Percentiles rank a stretch among this genome's conserved stretches.
phyloP scores from a whole-genome alignment of 305 asterid species.

The Andrographis paniculata region DNA sequence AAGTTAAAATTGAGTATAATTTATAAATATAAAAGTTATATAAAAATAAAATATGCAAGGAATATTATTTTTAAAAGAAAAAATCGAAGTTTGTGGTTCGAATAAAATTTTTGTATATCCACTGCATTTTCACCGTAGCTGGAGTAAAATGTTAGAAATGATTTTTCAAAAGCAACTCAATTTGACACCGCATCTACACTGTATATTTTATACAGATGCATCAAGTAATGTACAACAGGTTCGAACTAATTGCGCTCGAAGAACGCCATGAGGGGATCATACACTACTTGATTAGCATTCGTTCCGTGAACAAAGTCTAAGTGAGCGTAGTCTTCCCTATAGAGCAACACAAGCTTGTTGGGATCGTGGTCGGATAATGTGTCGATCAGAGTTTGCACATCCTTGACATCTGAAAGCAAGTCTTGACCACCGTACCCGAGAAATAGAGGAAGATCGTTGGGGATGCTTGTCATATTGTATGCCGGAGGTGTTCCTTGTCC shows the following conservation, averaged over 20 bases:
- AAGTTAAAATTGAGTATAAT: too few species aligned
- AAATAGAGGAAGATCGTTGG: constrained; percentile 48
- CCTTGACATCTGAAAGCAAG: constrained; percentile 49
- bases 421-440: constrained; percentile 65
- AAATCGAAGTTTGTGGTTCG: too few species aligned
- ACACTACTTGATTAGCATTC: constrained; percentile 54
- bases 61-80: too few species aligned
- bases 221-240: too few species aligned
- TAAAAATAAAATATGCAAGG: too few species aligned
- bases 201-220: too few species aligned
- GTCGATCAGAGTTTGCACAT: constrained; percentile 37
- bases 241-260: constrained; percentile 26
- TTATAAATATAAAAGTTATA: too few species aligned
- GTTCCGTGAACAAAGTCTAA: constrained; percentile 46
- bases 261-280: constrained; percentile 46
- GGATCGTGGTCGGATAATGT: constrained; percentile 35
- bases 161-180: too few species aligned
- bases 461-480: constrained; percentile 46
- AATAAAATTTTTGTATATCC: too few species aligned
- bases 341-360: constrained; percentile 42
- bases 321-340: constrained; percentile 50
- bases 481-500: constrained; percentile 57
- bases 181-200: too few species aligned
- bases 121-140: too few species aligned
- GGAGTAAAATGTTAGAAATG: too few species aligned